Conservation (phyloP, 225 moss, liverwort and hornwort species). For the Rhytidiadelphus loreus region DNA sequence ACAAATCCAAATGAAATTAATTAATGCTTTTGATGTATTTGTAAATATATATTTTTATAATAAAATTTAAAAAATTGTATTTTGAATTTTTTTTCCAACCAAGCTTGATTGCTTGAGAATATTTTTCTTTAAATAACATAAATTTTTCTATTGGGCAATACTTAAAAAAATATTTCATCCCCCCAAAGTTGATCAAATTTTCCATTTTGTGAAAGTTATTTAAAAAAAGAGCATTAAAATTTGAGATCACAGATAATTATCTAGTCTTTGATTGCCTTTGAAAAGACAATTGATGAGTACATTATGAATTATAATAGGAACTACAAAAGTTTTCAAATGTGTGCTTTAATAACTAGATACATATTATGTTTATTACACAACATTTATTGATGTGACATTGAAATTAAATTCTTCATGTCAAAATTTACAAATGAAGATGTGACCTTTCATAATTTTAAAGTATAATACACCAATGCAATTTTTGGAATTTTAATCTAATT, state of each 20-base stretch:
- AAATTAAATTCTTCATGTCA: too few relatives aligned
- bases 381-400: too few relatives aligned
- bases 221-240: neutral
- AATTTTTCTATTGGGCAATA: fast-evolving
- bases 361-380: too few relatives aligned
- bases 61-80: too few relatives aligned
- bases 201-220: neutral
- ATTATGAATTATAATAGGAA: too few relatives aligned
- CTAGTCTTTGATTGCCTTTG: neutral
- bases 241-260: neutral
- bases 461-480: too few relatives aligned
- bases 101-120: fast-evolving
- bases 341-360: too few relatives aligned
- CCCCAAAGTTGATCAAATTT: neutral
- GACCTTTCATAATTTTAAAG: too few relatives aligned
- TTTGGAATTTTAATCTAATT: too few relatives aligned
- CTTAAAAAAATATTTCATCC: neutral
- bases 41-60: too few relatives aligned
- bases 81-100: neutral
- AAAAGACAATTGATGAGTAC: neutral
- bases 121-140: neutral
- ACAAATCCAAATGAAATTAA: neutral
- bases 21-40: neutral
- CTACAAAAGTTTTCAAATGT: too few relatives aligned
- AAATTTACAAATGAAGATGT: too few relatives aligned